Percentiles rank a stretch among this genome's conserved stretches.
Evolutionary conservation across 2,329 filamentous ascomycete genomes (phyloP).

Genomic region (Claviceps sp.): DNA sequence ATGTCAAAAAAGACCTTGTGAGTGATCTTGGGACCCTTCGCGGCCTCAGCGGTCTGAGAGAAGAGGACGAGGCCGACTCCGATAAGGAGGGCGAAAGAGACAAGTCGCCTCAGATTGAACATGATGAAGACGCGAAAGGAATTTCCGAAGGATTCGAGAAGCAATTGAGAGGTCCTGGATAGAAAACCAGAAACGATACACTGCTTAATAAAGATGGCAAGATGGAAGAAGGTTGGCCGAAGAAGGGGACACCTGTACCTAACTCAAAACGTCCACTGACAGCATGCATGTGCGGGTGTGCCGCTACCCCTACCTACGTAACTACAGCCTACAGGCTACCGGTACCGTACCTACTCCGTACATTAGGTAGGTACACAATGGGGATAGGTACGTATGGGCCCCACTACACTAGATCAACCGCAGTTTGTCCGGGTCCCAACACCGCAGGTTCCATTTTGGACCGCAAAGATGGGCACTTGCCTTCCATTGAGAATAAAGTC

Average conservation of each 20-base stretch:
- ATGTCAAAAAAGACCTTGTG: conserved; percentile 90
- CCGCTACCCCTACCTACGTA: background rate
- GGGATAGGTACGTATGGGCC: background rate
- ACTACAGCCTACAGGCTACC: no score
- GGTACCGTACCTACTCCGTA: background rate
- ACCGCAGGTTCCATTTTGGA: background rate
- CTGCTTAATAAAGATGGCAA: conserved; percentile 5
- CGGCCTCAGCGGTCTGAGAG: conserved; percentile 57
- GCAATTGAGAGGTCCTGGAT: background rate
- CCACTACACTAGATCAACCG: conserved; percentile 8
- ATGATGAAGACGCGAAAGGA: conserved; percentile 28
- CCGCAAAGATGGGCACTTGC: background rate
- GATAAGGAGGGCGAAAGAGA: conserved; percentile 63
- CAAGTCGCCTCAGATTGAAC: conserved; percentile 58
- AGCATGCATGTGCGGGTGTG: no score
- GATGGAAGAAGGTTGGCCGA: background rate
- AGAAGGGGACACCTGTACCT: conserved; percentile 10
- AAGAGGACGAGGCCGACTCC: conserved; percentile 64
- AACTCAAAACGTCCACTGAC: conserved; percentile 4
- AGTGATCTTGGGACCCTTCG: conserved; percentile 88
- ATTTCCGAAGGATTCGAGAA: background rate
- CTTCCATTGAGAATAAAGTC: background rate
- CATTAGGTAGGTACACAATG: background rate
- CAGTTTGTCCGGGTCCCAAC: conserved; percentile 13
- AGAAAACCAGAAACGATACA: background rate